Evolutionary conservation across 2,329 filamentous ascomycete species (phyloP).

Genomic region (Fusarium sp.): DNA sequence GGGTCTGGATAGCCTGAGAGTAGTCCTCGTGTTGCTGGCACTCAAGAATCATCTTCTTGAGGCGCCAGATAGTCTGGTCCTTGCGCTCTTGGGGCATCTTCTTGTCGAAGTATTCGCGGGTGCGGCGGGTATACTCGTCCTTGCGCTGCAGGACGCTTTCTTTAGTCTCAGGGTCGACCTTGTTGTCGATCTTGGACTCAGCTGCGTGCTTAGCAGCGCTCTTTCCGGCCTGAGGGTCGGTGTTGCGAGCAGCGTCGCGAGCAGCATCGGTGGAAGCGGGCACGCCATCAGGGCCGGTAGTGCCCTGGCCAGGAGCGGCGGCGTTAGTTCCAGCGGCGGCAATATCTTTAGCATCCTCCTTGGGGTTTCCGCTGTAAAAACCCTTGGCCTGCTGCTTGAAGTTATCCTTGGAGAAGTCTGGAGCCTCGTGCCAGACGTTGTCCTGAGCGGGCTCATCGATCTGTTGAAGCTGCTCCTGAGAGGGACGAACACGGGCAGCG

Average conservation of each 20-base stretch:
- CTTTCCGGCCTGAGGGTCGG: constrained; percentile 60
- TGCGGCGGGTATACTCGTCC: constrained; percentile 62
- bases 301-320: constrained; percentile 60
- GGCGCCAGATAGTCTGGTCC: constrained; percentile 89
- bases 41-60: constrained; percentile 98
- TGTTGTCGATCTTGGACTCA: constrained; percentile 72
- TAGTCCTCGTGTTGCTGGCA: constrained; percentile 97
- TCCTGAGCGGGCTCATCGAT: constrained; percentile 90
- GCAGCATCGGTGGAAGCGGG: constrained; percentile 39
- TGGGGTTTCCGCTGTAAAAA: constrained; percentile 68
- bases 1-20: constrained; percentile 88
- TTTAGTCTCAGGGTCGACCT: constrained; percentile 76
- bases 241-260: constrained; percentile 50
- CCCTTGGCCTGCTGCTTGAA: constrained; percentile 78
- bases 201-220: constrained; percentile 59
- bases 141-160: constrained; percentile 62
- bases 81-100: constrained; percentile 95
- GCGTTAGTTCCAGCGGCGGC: constrained; percentile 71
- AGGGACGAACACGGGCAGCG: constrained; percentile 81
- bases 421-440: constrained; percentile 93
- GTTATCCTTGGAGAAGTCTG: constrained; percentile 79
- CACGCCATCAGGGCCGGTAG: neutral
- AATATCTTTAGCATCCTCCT: constrained; percentile 73
- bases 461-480: constrained; percentile 80
- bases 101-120: constrained; percentile 82